Evolutionary conservation across 352 stramenopile species (phyloP), one percentile per base, ranked within the genome.

Genomic region (Elongisporangium undulatum): DNA sequence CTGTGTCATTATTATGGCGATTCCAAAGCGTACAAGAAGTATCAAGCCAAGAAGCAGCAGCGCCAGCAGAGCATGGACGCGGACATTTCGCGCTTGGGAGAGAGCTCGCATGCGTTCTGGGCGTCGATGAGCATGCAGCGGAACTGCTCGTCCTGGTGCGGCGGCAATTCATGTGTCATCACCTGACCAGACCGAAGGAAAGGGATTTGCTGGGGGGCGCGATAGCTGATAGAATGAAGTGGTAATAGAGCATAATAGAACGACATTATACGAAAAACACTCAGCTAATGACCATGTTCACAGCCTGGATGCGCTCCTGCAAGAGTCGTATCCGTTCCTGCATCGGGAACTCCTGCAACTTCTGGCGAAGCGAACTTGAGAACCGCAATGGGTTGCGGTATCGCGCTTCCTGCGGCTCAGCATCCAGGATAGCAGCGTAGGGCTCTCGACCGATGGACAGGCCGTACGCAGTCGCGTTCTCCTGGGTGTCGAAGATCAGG

Each of bases 1-100:
- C 34, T 92, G 34, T 88, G 76, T 22, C 82, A 92, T 56, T 92
- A 92, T 51, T 92, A 90, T 49, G 65, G 79, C 3, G 74, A 90
- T 21, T 92, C 77, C n/a, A 82, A 74, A 49, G 76, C 72, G 20
- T 92, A 89, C 50, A 80, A 87, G 59, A 70, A 70, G 39, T 89
- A 92, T 62, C 77, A 74, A 38, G 66, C 68, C 10, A 81, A 80
- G 59, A 77, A 81, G 16, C 69, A 77, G 57, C 61, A 73, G 39
- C 45, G 22, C 23, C 45, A 74, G 12, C 57, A 73, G 3, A 20
- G 57, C 3, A 57, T 54, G 8, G 61, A 51, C 29, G n/a, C 66
- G 50, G 22, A 45, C 2, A 52, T 59, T 16, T 21, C 54, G 8
- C 56, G 49, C 17, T 19, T 55, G 9, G 59, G 57, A 23, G 63